Evolutionary conservation across 805 yeast genomes (phyloP).

Genomic region (Teunomyces cretensis): DNA sequence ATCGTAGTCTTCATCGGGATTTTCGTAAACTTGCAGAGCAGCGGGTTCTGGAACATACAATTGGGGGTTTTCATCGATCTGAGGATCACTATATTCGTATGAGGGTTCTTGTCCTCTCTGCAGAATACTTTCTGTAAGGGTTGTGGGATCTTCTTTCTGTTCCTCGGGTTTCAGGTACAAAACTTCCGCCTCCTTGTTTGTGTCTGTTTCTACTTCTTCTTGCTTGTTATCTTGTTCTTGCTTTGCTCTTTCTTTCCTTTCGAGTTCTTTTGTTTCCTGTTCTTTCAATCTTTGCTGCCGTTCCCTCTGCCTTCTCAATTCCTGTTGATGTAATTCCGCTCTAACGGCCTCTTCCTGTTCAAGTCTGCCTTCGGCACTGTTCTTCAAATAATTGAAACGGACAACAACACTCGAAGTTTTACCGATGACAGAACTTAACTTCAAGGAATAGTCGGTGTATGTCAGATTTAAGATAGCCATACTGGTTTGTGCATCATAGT

Average conservation of each 20-base stretch:
- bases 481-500: background rate
- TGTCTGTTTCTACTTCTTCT: conserved; percentile 1
- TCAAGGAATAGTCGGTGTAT: background rate
- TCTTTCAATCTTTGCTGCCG: conserved; percentile 9
- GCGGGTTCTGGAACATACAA: conserved; percentile 18
- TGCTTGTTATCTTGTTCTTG: background rate
- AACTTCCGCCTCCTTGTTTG: background rate
- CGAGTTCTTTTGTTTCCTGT: conserved; percentile 5
- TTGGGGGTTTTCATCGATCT: conserved; percentile 15
- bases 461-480: background rate
- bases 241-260: conserved; percentile 7
- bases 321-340: conserved; percentile 19
- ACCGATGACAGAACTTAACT: conserved; percentile 19
- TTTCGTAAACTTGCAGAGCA: conserved; percentile 25
- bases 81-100: background rate
- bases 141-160: background rate
- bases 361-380: conserved; percentile 9
- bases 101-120: background rate
- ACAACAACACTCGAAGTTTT: conserved; percentile 23
- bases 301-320: conserved; percentile 10
- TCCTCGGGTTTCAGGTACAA: background rate
- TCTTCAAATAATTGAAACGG: conserved; percentile 19
- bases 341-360: conserved; percentile 23
- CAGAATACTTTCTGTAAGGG: background rate
- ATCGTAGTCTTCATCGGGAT: conserved; percentile 43